Evolutionary conservation across 352 stramenopile species (phyloP).

Genomic region (Phytophthora brassicae): DNA sequence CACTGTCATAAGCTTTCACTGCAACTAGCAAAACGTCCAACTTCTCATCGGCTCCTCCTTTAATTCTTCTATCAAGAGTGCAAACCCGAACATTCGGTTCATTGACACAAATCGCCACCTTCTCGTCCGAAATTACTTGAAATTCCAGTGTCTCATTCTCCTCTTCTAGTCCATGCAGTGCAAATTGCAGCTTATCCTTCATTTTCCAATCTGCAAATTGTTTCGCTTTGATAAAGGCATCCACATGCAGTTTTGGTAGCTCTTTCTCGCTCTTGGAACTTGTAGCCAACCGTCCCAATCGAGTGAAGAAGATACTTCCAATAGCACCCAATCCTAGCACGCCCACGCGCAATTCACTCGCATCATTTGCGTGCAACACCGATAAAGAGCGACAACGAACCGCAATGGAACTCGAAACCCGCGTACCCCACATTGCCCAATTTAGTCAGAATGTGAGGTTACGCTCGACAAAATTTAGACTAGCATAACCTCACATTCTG

Average conservation of each 20-base stretch:
- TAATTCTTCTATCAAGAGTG: slow-evolving; percentile 19
- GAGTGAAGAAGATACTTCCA: slow-evolving; percentile 73
- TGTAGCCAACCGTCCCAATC: slow-evolving; percentile 36
- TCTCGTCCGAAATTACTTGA: slow-evolving; percentile 2
- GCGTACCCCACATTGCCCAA: not conserved
- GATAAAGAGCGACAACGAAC: slow-evolving; percentile 6
- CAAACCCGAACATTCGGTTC: slow-evolving; percentile 37
- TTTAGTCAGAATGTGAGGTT: too few species aligned
- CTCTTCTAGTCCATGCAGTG: slow-evolving; percentile 7
- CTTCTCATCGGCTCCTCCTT: slow-evolving; percentile 3
- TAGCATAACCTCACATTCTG: too few species aligned
- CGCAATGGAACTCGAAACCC: not conserved
- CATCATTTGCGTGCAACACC: not conserved
- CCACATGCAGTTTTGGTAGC: slow-evolving; percentile 23
- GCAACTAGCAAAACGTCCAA: slow-evolving; percentile 66
- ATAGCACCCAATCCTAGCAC: slow-evolving; percentile 73
- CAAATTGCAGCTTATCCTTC: slow-evolving; percentile 10
- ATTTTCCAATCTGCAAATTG: slow-evolving; percentile 36
- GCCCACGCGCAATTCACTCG: slow-evolving; percentile 38
- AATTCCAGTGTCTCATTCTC: slow-evolving; percentile 16
- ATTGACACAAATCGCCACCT: slow-evolving; percentile 12
- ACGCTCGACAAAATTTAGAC: too few species aligned
- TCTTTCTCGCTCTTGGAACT: not conserved
- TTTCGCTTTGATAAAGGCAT: slow-evolving; percentile 53
- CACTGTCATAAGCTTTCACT: slow-evolving; percentile 72